Evolutionary conservation across 768 basidiomycete species (phyloP).

Genomic region (Tephrocybe sp.): DNA sequence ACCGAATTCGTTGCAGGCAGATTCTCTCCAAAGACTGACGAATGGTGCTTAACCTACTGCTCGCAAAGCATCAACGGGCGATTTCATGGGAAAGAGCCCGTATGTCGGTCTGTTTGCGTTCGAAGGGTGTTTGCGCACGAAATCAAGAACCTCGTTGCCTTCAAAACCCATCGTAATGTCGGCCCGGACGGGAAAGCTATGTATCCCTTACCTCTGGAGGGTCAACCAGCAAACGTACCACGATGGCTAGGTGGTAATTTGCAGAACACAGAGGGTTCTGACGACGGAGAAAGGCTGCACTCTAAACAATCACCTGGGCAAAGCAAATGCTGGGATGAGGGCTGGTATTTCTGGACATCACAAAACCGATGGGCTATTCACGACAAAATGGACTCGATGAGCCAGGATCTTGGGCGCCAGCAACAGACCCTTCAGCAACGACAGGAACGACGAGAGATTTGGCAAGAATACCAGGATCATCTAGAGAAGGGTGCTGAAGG

Average conservation of each 20-base stretch:
- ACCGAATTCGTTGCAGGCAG: conserved; percentile 35
- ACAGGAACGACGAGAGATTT: conserved; percentile 39
- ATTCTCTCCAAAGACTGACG: conserved; percentile 58
- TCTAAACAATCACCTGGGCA: conserved; percentile 24
- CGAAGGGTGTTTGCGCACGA: conserved; percentile 69
- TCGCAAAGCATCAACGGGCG: conserved; percentile 56
- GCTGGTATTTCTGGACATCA: conserved; percentile 73
- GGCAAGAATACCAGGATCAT: conserved; percentile 52
- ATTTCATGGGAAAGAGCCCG: conserved; percentile 46
- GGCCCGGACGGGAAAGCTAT: conserved; percentile 45
- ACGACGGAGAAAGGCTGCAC: conserved; percentile 29
- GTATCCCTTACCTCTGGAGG: conserved; percentile 66
- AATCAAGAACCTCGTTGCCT: conserved; percentile 48
- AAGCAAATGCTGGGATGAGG: conserved; percentile 66
- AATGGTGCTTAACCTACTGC: conserved; percentile 64
- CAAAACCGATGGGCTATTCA: conserved; percentile 48
- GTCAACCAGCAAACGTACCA: conserved; percentile 50
- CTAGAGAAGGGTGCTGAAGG: conserved; percentile 29
- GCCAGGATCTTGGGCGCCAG: conserved; percentile 51
- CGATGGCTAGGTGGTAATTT: conserved; percentile 42
- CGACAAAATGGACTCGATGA: conserved; percentile 61
- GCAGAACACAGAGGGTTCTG: conserved; percentile 32
- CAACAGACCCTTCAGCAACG: conserved; percentile 36
- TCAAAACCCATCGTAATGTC: conserved; percentile 41
- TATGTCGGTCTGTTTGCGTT: conserved; percentile 58